A percentile compares a stretch with the other conserved stretches of the same genome.
Conservation (phyloP, 257 asterid species). For the Forsythia viridissima region DNA sequence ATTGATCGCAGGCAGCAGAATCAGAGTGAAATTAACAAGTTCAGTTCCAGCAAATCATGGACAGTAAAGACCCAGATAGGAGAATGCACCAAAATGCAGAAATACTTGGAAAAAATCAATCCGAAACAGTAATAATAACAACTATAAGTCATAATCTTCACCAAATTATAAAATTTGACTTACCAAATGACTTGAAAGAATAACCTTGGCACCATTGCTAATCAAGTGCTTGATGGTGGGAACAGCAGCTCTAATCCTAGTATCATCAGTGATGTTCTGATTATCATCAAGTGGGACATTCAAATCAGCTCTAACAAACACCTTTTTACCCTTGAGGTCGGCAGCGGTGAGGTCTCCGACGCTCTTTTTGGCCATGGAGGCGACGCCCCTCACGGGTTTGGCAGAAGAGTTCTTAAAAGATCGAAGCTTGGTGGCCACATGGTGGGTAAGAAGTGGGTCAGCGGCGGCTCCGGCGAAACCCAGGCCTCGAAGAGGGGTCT, state of each 20-base stretch:
- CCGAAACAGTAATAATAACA: neutral
- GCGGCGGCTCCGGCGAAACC: conserved; percentile 33
- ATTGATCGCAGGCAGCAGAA: neutral
- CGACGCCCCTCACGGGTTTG: conserved; percentile 36
- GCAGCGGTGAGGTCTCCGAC: conserved; percentile 56
- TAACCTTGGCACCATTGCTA: conserved; percentile 63
- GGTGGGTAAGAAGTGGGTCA: conserved; percentile 31
- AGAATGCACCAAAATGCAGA: neutral
- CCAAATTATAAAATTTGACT: conserved; percentile 3
- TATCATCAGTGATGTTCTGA: conserved; percentile 68
- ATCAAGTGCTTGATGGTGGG: conserved; percentile 74
- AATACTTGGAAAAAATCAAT: neutral
- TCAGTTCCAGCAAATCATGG: neutral
- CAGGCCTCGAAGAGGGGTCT: conserved; percentile 38
- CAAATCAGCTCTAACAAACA: conserved; percentile 71
- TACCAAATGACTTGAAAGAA: conserved; percentile 64
- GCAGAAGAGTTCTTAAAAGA: conserved; percentile 19
- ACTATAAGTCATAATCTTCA: neutral
- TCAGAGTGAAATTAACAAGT: neutral
- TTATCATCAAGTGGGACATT: conserved; percentile 74
- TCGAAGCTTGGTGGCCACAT: conserved; percentile 45
- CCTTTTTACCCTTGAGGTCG: conserved; percentile 71
- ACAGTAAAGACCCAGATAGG: neutral
- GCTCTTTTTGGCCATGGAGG: conserved; percentile 61
- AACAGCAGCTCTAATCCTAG: conserved; percentile 78